These are phyloP conservation scores for Cotoneaster glaucophyllus DNA, from an alignment of 306 rosid genomes.

Conservation along the genomic window DNA sequence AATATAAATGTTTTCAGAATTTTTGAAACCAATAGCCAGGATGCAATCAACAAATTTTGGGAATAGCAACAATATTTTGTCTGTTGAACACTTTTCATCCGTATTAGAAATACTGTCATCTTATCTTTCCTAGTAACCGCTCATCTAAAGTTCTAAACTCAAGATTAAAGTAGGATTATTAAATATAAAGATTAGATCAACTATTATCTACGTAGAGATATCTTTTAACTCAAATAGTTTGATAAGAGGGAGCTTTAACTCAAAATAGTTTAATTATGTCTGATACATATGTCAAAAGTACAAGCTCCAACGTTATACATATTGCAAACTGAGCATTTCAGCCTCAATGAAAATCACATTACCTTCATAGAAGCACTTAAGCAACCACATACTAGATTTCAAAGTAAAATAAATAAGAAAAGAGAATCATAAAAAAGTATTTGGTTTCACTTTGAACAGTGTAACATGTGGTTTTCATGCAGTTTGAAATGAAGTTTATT, in stretches of 20 bases:
- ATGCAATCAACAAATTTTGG: neutral
- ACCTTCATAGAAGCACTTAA: neutral
- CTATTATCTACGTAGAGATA: neutral
- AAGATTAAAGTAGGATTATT: neutral
- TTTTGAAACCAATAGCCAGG: neutral
- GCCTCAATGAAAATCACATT: neutral
- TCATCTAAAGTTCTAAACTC: neutral
- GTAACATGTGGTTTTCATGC: neutral
- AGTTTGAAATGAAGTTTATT: neutral
- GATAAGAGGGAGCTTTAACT: neutral
- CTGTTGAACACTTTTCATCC: neutral
- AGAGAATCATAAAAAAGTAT: neutral
- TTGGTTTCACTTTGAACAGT: neutral
- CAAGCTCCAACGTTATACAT: neutral
- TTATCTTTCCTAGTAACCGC: neutral
- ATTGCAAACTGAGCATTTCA: neutral
- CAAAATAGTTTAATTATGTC: neutral
- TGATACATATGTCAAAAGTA: neutral
- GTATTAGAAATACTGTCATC: neutral
- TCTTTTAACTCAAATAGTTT: neutral
- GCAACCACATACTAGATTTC: neutral
- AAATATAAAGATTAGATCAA: neutral
- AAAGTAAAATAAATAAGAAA: neutral
- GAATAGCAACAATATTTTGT: neutral
- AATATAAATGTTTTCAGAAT: neutral